These are phyloP conservation scores for Fusarium torreyae DNA, from an alignment of 2,329 filamentous ascomycete genomes.

Conservation along the genomic window DNA sequence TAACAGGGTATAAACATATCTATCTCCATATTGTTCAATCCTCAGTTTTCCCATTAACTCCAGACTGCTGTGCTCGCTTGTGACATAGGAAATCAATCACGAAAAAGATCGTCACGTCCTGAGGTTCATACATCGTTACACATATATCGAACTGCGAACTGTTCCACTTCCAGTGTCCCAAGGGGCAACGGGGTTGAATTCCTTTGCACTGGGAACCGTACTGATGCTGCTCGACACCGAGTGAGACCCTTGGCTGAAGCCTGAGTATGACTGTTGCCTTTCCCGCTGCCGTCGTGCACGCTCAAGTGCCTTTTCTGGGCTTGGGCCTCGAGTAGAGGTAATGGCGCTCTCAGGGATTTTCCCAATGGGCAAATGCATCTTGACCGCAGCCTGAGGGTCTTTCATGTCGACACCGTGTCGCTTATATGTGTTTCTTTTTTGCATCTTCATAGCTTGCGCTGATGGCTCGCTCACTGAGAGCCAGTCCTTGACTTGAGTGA, in stretches of 20 bases:
- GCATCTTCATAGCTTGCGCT: slow-evolving; percentile 63
- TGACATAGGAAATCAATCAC: slow-evolving; percentile 26
- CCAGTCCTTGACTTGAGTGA: slow-evolving; percentile 65
- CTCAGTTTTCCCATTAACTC: slow-evolving; percentile 13
- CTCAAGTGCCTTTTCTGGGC: slow-evolving; percentile 61
- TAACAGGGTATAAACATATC: slow-evolving; percentile 29
- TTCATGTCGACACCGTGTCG: slow-evolving; percentile 61
- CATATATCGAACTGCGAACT: not conserved
- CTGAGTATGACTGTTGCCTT: slow-evolving; percentile 48
- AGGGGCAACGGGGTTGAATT: slow-evolving; percentile 53
- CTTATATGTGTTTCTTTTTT: slow-evolving; percentile 60
- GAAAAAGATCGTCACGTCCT: slow-evolving; percentile 6
- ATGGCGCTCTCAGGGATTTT: slow-evolving; percentile 63
- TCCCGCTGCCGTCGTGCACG: slow-evolving; percentile 55
- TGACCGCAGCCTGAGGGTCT: slow-evolving; percentile 61
- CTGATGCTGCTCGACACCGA: slow-evolving; percentile 57
- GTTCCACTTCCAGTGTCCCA: slow-evolving; percentile 49
- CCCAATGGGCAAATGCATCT: slow-evolving; percentile 63
- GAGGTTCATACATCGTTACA: slow-evolving; percentile 25
- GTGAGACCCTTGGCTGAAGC: slow-evolving; percentile 47
- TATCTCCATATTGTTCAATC: slow-evolving; percentile 12
- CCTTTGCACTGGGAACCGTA: slow-evolving; percentile 51
- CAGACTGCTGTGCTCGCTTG: slow-evolving; percentile 23
- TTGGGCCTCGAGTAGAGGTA: slow-evolving; percentile 62
- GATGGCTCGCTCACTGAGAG: slow-evolving; percentile 66